phyloP scores from a whole-genome alignment of 305 asterid genomes.

The Fraxinus sp. region DNA sequence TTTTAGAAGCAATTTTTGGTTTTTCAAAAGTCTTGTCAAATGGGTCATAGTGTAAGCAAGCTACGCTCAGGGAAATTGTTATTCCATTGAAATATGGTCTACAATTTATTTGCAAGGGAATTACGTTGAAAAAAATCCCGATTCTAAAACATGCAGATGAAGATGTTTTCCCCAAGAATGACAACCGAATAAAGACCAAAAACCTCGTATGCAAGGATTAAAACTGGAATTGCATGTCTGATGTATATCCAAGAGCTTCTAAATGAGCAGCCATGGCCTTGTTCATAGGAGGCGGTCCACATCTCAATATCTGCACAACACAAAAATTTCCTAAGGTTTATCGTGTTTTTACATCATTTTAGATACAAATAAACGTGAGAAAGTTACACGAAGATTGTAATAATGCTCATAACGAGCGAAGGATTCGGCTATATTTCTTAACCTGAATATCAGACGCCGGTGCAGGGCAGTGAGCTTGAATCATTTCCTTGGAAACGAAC shows the following conservation, averaged over 20 bases:
- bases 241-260: constrained; percentile 46
- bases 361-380: neutral
- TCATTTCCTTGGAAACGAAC: constrained; percentile 89
- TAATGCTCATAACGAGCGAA: neutral
- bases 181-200: neutral
- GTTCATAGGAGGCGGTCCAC: constrained; percentile 70
- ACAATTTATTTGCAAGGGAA: neutral
- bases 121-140: neutral
- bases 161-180: neutral
- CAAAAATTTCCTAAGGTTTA: neutral
- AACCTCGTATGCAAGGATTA: neutral
- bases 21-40: neutral
- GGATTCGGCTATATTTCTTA: neutral
- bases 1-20: neutral
- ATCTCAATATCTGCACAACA: constrained; percentile 46
- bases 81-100: neutral
- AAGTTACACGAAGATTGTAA: neutral
- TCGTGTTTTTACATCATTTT: neutral
- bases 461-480: constrained; percentile 71
- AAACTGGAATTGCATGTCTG: constrained; percentile 62
- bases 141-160: neutral
- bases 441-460: constrained; percentile 84
- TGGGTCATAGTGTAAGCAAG: neutral
- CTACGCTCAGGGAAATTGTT: neutral
- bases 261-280: constrained; percentile 67